These are phyloP conservation scores for Pleurotus platypus DNA, from an alignment of 768 basidiomycete genomes.

Conservation along the genomic window DNA sequence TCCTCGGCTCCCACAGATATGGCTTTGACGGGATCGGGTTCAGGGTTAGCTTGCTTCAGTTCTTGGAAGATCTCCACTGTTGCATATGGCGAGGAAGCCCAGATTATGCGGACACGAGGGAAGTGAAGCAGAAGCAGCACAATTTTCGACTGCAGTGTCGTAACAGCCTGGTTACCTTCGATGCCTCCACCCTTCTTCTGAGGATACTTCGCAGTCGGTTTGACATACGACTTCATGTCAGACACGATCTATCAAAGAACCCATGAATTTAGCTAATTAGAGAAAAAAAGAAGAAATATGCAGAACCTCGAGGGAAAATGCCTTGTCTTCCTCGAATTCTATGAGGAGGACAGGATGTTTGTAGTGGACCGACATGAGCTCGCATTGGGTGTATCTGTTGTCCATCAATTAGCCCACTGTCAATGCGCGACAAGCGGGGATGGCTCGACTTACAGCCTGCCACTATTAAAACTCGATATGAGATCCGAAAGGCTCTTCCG, in stretches of 20 bases:
- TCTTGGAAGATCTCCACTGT: conserved; percentile 92
- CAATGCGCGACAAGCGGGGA: not conserved
- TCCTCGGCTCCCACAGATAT: conserved; percentile 79
- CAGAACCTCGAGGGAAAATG: conserved; percentile 83
- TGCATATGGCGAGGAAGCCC: conserved; percentile 94
- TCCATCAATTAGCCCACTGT: too few relatives aligned
- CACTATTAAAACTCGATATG: conserved; percentile 90
- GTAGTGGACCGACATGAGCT: conserved; percentile 95
- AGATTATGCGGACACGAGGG: conserved; percentile 90
- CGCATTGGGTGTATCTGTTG: conserved; percentile 90
- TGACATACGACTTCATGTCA: conserved; percentile 66
- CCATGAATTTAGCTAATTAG: too few relatives aligned
- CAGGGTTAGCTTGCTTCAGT: conserved; percentile 73
- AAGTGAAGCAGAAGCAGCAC: conserved; percentile 87
- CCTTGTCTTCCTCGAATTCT: conserved; percentile 97
- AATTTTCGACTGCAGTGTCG: conserved; percentile 85
- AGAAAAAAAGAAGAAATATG: too few relatives aligned
- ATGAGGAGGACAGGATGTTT: conserved; percentile 91
- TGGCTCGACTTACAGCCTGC: conserved; percentile 69
- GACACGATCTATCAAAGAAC: conserved; percentile 44
- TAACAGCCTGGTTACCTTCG: conserved; percentile 32
- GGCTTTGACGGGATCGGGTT: conserved; percentile 79
- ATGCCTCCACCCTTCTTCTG: conserved; percentile 39
- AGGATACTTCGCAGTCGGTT: conserved; percentile 55
- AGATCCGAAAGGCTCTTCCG: conserved; percentile 93